Evolutionary conservation across 176 grass and related monocot species (phyloP).

Genomic region (Calamus simplicifolius): DNA sequence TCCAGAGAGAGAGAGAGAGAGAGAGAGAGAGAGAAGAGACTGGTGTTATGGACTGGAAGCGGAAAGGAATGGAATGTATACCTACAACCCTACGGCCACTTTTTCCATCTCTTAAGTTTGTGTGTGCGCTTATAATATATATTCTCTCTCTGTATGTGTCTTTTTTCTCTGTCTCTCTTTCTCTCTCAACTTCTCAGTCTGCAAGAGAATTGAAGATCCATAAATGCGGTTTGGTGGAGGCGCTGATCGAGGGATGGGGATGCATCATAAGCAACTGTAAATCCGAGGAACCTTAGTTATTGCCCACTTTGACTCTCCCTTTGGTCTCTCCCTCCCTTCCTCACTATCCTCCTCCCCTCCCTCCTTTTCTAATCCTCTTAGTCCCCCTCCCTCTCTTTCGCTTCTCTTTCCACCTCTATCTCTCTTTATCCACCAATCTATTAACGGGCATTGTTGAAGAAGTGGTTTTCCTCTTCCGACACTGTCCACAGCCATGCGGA

Average conservation of each 20-base stretch:
- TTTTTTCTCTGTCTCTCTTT: not conserved
- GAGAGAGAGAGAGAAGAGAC: too few relatives aligned
- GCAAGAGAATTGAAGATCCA: slow-evolving; percentile 9
- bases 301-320: slow-evolving; percentile 1
- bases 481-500: not conserved
- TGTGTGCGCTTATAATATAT: too few relatives aligned
- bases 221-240: slow-evolving; percentile 1
- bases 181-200: not conserved
- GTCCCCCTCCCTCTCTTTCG: too few relatives aligned
- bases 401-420: too few relatives aligned
- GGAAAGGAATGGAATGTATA: too few relatives aligned
- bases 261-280: slow-evolving; percentile 1
- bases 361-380: too few relatives aligned
- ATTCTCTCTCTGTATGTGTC: too few relatives aligned
- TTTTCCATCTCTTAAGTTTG: not conserved
- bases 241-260: not conserved
- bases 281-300: slow-evolving; percentile 2
- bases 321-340: not conserved
- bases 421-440: too few relatives aligned
- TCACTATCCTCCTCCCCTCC: not conserved
- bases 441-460: too few relatives aligned
- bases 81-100: not conserved
- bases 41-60: too few relatives aligned
- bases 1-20: too few relatives aligned
- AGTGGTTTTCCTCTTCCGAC: too few relatives aligned